Percentiles rank a stretch among this genome's conserved stretches.
Evolutionary conservation across 208 protist genomes (phyloP).

Genomic region (Vickermania ingenoplastis): DNA sequence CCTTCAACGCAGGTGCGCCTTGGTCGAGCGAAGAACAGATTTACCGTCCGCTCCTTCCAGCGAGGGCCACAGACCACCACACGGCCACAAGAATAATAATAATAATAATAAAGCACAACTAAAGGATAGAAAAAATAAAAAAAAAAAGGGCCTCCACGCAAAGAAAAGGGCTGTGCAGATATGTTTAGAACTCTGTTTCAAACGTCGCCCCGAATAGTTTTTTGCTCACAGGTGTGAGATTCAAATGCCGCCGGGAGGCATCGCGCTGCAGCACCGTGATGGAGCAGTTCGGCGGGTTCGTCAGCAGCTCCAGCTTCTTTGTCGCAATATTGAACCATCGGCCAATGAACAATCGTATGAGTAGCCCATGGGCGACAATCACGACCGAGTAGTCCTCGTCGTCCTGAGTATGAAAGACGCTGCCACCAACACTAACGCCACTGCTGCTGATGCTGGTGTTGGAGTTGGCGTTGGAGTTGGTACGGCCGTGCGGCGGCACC

Average conservation of each 20-base stretch:
- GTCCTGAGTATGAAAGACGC: slow-evolving; percentile 10
- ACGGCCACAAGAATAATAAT: too few species aligned
- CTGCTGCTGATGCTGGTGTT: slow-evolving; percentile 10
- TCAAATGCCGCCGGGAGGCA: slow-evolving; percentile 36
- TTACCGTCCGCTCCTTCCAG: too few species aligned
- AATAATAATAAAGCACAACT: too few species aligned
- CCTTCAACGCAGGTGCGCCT: too few species aligned
- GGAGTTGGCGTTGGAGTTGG: not conserved
- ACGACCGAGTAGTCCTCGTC: slow-evolving; percentile 73
- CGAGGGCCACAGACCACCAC: too few species aligned
- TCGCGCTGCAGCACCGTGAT: slow-evolving; percentile 75
- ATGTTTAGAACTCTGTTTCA: not conserved
- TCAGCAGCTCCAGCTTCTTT: slow-evolving; percentile 83
- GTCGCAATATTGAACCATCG: slow-evolving; percentile 78
- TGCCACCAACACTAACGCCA: slow-evolving; percentile 15
- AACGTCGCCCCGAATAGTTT: slow-evolving; percentile 40
- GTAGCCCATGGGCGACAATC: slow-evolving; percentile 79
- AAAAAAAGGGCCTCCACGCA: too few species aligned
- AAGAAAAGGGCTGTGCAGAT: too few species aligned
- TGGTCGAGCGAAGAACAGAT: too few species aligned
- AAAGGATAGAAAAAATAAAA: too few species aligned
- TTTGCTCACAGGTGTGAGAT: slow-evolving; percentile 81
- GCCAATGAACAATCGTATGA: slow-evolving; percentile 79
- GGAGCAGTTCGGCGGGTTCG: slow-evolving; percentile 82
- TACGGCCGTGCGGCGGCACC: not conserved